Percentiles rank a stretch among this genome's conserved stretches.
phyloP scores from a whole-genome alignment of 2,329 filamentous ascomycete genomes.

The Ophiostoma populinum region DNA sequence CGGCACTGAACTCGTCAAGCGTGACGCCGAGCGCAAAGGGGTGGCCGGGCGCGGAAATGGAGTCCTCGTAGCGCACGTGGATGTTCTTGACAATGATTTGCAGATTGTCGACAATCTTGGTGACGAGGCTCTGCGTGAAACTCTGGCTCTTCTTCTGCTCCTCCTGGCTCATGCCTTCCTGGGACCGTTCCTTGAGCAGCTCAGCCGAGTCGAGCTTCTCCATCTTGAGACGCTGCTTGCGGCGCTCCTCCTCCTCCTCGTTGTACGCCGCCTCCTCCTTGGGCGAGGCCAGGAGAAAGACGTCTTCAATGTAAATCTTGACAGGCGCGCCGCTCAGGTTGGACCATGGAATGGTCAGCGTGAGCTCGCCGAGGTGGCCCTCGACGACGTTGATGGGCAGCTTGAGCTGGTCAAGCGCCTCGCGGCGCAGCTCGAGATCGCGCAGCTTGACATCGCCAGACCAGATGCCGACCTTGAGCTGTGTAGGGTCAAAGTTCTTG shows the following conservation, averaged over 20 bases:
- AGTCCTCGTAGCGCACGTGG: conserved; percentile 94
- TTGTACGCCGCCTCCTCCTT: conserved; percentile 92
- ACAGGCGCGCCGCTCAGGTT: conserved; percentile 90
- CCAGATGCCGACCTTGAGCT: conserved; percentile 98
- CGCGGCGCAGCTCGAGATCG: conserved; percentile 78
- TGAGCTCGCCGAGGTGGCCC: conserved; percentile 83
- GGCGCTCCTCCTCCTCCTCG: conserved; percentile 74
- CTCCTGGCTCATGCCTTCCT: conserved; percentile 85
- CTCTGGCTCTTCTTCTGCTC: conserved; percentile 97
- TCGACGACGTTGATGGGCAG: conserved; percentile 93
- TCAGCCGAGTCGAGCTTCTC: conserved; percentile 96
- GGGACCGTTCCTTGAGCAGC: conserved; percentile 75
- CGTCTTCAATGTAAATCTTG: conserved; percentile 89
- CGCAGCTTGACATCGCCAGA: conserved; percentile 92
- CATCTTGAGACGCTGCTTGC: conserved; percentile 88
- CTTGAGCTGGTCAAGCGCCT: conserved; percentile 93
- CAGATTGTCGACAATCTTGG: conserved; percentile 95
- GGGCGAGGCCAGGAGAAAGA: conserved; percentile 84
- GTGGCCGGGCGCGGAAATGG: conserved; percentile 84
- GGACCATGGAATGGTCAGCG: conserved; percentile 90
- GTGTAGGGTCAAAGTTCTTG: conserved; percentile 95
- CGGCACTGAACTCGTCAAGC: conserved; percentile 87
- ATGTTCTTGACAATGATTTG: conserved; percentile 98
- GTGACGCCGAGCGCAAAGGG: conserved; percentile 88
- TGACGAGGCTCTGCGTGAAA: conserved; percentile 86